These are phyloP conservation scores for Neurospora sublineolata DNA, from an alignment of 495 filamentous ascomycete species.

Conservation along the genomic window DNA sequence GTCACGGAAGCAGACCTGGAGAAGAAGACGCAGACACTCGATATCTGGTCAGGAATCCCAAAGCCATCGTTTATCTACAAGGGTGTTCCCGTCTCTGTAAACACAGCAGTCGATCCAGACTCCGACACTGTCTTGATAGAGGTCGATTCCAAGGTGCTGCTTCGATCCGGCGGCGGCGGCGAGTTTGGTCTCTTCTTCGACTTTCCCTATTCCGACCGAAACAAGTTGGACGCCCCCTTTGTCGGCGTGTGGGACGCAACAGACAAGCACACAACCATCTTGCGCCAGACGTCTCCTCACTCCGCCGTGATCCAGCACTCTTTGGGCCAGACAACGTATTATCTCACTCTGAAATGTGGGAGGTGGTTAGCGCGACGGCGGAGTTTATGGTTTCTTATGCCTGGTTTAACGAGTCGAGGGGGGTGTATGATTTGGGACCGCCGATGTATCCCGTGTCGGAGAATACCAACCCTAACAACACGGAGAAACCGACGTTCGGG, in stretches of 20 bases:
- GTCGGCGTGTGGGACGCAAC: conserved; percentile 38
- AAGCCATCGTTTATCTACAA: conserved; percentile 35
- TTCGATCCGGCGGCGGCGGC: background rate
- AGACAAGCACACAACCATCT: conserved; percentile 29
- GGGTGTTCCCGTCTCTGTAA: conserved; percentile 25
- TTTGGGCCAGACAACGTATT: conserved; percentile 34
- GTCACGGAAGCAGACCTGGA: conserved; percentile 28
- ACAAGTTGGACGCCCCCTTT: conserved; percentile 38
- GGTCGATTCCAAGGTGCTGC: conserved; percentile 30
- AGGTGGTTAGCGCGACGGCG: conserved; percentile 29
- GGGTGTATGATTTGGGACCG: conserved; percentile 38
- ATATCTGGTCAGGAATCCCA: conserved; percentile 38
- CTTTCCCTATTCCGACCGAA: conserved; percentile 35
- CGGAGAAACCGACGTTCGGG: conserved; percentile 41
- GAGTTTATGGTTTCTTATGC: conserved; percentile 43
- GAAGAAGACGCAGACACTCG: conserved; percentile 33
- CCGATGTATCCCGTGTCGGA: conserved; percentile 43
- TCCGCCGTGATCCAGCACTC: conserved; percentile 34
- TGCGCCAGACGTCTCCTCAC: conserved; percentile 11
- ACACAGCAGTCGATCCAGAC: conserved; percentile 35
- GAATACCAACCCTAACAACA: conserved; percentile 39
- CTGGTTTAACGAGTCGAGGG: conserved; percentile 33
- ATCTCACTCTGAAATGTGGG: conserved; percentile 33
- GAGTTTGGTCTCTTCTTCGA: conserved; percentile 39
- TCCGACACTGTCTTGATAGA: conserved; percentile 36